These are phyloP conservation scores for Calonectria henricotiae DNA, from an alignment of 2,329 filamentous ascomycete genomes.

Conservation along the genomic window DNA sequence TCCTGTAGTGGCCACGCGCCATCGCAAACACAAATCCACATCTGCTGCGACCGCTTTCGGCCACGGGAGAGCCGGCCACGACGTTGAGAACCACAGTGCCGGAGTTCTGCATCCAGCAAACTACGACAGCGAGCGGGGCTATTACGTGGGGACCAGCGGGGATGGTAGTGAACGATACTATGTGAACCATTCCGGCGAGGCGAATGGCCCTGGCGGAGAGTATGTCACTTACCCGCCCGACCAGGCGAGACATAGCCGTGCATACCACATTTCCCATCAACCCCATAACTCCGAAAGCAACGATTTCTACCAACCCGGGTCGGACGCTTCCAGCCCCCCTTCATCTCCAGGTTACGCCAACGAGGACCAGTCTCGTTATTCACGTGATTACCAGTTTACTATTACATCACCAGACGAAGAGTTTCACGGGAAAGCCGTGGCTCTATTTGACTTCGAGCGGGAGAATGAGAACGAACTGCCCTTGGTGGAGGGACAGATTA, in stretches of 20 bases:
- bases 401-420: slow-evolving; percentile 97
- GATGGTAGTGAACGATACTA: slow-evolving; percentile 85
- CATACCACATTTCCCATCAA: slow-evolving; percentile 62
- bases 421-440: slow-evolving; percentile 97
- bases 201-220: slow-evolving; percentile 84
- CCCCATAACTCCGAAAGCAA: slow-evolving; percentile 67
- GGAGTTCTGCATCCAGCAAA: slow-evolving; percentile 66
- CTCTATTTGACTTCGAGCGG: slow-evolving; percentile 93
- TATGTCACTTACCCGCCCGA: slow-evolving; percentile 84
- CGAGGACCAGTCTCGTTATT: slow-evolving; percentile 85
- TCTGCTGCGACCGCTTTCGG: slow-evolving; percentile 65
- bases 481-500: slow-evolving; percentile 93
- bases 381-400: slow-evolving; percentile 93
- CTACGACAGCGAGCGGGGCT: slow-evolving; percentile 76
- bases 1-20: slow-evolving; percentile 87
- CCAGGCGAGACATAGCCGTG: slow-evolving; percentile 73
- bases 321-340: slow-evolving; percentile 72
- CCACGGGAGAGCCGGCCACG: slow-evolving; percentile 66
- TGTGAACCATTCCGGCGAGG: slow-evolving; percentile 78
- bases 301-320: slow-evolving; percentile 69
- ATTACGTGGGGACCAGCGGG: slow-evolving; percentile 76
- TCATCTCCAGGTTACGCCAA: slow-evolving; percentile 73
- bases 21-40: slow-evolving; percentile 88
- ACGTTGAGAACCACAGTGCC: slow-evolving; percentile 59
- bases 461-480: slow-evolving; percentile 98